Percentiles rank a stretch among this genome's conserved stretches.
phyloP scores from a whole-genome alignment of 495 filamentous ascomycete genomes.

The Usnea hakonensis region DNA sequence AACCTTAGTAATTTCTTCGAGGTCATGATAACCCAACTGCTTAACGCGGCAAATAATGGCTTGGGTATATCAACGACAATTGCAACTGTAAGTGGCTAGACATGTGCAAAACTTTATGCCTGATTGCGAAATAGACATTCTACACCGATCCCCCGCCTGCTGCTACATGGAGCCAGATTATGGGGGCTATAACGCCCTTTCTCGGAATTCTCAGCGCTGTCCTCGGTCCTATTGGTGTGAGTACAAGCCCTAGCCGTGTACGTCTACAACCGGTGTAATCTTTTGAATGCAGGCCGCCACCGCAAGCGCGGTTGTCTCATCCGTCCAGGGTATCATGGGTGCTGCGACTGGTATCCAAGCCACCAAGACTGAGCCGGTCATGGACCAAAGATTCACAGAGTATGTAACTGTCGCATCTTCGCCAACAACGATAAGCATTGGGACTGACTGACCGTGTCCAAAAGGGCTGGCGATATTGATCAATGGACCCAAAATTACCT shows the following conservation, averaged over 20 bases:
- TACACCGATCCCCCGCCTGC: slow-evolving; percentile 12
- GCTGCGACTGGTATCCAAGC: slow-evolving; percentile 5
- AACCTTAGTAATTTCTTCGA: slow-evolving; percentile 20
- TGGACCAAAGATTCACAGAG: slow-evolving; percentile 17
- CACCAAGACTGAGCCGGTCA: neutral
- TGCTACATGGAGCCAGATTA: slow-evolving; percentile 13
- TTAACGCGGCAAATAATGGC: slow-evolving; percentile 12
- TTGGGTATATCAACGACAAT: slow-evolving; percentile 6
- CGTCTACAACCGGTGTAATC: neutral
- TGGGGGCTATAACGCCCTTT: slow-evolving; percentile 9
- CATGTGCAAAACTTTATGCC: neutral
- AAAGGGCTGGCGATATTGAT: slow-evolving; percentile 1
- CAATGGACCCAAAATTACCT: slow-evolving; percentile 12
- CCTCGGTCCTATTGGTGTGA: neutral
- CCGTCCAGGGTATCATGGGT: neutral
- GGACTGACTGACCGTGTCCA: neutral
- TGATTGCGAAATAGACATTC: neutral
- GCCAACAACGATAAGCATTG: neutral
- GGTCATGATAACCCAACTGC: slow-evolving; percentile 8
- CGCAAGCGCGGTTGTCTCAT: neutral
- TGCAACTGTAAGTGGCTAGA: neutral
- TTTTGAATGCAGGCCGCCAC: neutral
- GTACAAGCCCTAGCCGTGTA: neutral
- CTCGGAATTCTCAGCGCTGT: slow-evolving; percentile 10
- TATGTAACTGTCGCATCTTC: neutral